Percentiles rank a stretch among this genome's conserved stretches.
These are phyloP conservation scores for Amanita thiersii DNA, from an alignment of 768 basidiomycete genomes.

Conservation along the genomic window DNA sequence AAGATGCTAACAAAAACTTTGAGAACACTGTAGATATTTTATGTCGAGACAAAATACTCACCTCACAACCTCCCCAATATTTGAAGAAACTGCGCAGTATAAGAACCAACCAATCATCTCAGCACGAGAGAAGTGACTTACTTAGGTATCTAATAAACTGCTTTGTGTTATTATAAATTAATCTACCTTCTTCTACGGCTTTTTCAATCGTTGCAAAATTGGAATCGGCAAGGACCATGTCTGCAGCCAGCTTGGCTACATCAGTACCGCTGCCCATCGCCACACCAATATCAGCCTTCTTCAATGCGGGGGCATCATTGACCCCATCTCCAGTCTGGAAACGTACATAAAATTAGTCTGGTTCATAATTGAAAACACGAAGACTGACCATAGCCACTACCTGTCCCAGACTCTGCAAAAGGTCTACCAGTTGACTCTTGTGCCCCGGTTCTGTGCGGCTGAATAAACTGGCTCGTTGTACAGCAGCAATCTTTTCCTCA, in stretches of 20 bases:
- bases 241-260: slow-evolving; percentile 94
- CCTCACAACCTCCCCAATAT: slow-evolving; percentile 95
- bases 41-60: slow-evolving; percentile 10
- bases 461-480: slow-evolving; percentile 85
- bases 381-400: slow-evolving; percentile 87
- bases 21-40: slow-evolving; percentile 5
- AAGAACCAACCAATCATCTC: background rate
- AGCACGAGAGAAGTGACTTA: slow-evolving; percentile 27
- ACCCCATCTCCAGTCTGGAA: slow-evolving; percentile 90
- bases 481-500: slow-evolving; percentile 79
- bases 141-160: slow-evolving; percentile 99
- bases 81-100: slow-evolving; percentile 65
- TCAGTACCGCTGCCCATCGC: slow-evolving; percentile 99
- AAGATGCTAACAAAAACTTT: slow-evolving; percentile 61
- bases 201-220: slow-evolving; percentile 97
- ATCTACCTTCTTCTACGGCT: slow-evolving; percentile 94
- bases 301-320: slow-evolving; percentile 95
- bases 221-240: slow-evolving; percentile 96
- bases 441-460: slow-evolving; percentile 92
- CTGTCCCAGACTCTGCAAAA: slow-evolving; percentile 83
- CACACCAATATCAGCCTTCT: slow-evolving; percentile 96
- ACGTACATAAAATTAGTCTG: slow-evolving; percentile 1
- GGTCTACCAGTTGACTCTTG: slow-evolving; percentile 90
- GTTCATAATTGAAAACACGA: slow-evolving; percentile 1
- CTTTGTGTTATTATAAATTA: slow-evolving; percentile 99